phyloP scores from a whole-genome alignment of 208 protist species.

The Trypanosoma caninum region DNA sequence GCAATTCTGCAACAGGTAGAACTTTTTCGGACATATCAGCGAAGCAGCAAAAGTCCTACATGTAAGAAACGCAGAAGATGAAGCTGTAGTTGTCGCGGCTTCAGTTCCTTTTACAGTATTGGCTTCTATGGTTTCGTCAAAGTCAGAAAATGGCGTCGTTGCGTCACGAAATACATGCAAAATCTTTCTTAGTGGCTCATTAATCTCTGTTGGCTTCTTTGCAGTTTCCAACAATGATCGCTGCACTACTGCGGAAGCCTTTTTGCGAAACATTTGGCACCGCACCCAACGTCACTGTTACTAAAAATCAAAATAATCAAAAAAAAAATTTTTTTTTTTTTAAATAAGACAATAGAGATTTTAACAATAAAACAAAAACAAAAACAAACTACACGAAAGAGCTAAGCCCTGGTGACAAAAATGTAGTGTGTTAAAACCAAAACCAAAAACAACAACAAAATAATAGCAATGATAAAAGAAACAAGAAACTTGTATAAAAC shows the following conservation, averaged over 20 bases:
- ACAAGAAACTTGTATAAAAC: no score
- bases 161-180: conserved; percentile 30
- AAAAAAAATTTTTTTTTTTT: no score
- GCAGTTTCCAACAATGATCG: conserved; percentile 11
- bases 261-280: conserved; percentile 49
- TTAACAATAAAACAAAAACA: no score
- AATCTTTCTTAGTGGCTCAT: conserved; percentile 28
- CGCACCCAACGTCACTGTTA: neutral
- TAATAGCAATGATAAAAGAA: no score
- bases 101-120: neutral
- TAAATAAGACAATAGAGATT: no score
- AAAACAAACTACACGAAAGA: no score
- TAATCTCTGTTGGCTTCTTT: conserved; percentile 1
- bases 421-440: no score
- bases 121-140: conserved; percentile 56
- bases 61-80: conserved; percentile 33
- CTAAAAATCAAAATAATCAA: neutral
- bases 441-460: no score
- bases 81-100: neutral
- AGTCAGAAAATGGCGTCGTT: conserved; percentile 53
- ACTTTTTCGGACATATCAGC: conserved; percentile 80
- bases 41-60: conserved; percentile 68
- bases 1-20: conserved; percentile 69
- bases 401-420: no score
- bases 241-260: conserved; percentile 9